Conservation (phyloP, 2,329 filamentous ascomycete genomes). For the Periconia sp. region DNA sequence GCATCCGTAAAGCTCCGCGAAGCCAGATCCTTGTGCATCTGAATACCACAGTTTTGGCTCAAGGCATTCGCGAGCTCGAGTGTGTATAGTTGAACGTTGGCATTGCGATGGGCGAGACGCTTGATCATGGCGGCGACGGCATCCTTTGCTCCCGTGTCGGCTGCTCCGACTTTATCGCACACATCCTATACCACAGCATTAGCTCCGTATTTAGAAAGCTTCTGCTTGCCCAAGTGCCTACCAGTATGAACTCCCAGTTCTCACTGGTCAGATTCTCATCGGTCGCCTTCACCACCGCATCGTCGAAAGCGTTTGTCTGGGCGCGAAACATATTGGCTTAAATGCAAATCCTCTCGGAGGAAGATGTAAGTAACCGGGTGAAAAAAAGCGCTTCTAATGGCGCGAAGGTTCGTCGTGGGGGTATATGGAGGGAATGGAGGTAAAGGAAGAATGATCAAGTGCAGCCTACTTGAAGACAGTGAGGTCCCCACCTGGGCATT, state of each 20-base stretch:
- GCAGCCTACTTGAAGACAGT: constrained; percentile 3
- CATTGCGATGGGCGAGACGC: constrained; percentile 87
- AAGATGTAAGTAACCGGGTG: neutral
- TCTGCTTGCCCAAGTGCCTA: constrained; percentile 28
- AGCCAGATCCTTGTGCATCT: constrained; percentile 85
- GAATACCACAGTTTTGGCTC: constrained; percentile 85
- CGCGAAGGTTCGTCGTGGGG: constrained; percentile 1
- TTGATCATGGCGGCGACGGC: constrained; percentile 89
- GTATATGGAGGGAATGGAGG: constrained; percentile 2
- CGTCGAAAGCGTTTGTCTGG: constrained; percentile 69
- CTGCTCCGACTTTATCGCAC: constrained; percentile 59
- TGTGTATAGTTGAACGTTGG: constrained; percentile 94
- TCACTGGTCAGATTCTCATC: constrained; percentile 94
- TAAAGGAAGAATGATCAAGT: neutral
- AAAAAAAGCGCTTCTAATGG: neutral
- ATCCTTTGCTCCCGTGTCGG: constrained; percentile 69
- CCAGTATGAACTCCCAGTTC: constrained; percentile 72
- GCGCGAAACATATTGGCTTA: constrained; percentile 49
- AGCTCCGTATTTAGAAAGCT: neutral
- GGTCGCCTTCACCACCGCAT: constrained; percentile 78
- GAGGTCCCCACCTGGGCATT: no score
- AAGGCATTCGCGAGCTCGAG: constrained; percentile 87
- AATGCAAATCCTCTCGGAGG: neutral
- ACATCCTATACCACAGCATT: constrained; percentile 51
- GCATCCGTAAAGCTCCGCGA: constrained; percentile 94